Base-by-base conservation (phyloP, 768 basidiomycete genomes). In the Auricularia cornea region DNA sequence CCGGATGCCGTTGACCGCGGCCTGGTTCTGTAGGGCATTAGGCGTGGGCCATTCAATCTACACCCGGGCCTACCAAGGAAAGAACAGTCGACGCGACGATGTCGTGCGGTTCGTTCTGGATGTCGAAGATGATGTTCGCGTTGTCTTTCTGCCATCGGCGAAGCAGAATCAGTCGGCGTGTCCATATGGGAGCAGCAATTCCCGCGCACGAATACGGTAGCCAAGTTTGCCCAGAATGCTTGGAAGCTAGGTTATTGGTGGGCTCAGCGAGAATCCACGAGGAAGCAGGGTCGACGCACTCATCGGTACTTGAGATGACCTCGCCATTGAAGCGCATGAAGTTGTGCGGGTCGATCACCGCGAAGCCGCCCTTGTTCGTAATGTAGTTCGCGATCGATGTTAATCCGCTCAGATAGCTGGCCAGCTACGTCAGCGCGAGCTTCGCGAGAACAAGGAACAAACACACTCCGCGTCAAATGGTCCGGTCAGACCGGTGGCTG, bases 1-100 rank as follows among this genome's bases (percentile, higher is more conserved):
- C 67, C 87, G 80, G 67, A 89, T 85, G 65, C 83, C 85, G 68
- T 86, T 84, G 65, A 89, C 75, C 5, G 83, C 85, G 51, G 83
- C 83, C 80, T 88, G 87, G 72, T 80, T 81, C 84, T 38, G 35
- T 10, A 14, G 16, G 35, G 35, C 35, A 38, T 38, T 38, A 38
- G 35, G 35, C 16, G 35, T 38, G 35, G 8, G 10, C 35, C 35
- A 38, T 14, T 38, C 10, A 38, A 10, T 10, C 35, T 14, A 38
- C 35, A 38, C 8, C 16, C 16, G 10, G 16, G 84, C 72, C 48
- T 76, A 67, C 70, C 81, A 81, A 29, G 83, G 83, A 14, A 1
- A 28, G 28, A 30, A 57, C 54, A 23, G 23, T 23, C 20, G 44
- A 48, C 44, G 84, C 84, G 63, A 80, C 76, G 63, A 85, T 84